These are phyloP conservation scores for Furcasterigmium furcatum DNA, from an alignment of 2,329 filamentous ascomycete species.

Conservation along the genomic window DNA sequence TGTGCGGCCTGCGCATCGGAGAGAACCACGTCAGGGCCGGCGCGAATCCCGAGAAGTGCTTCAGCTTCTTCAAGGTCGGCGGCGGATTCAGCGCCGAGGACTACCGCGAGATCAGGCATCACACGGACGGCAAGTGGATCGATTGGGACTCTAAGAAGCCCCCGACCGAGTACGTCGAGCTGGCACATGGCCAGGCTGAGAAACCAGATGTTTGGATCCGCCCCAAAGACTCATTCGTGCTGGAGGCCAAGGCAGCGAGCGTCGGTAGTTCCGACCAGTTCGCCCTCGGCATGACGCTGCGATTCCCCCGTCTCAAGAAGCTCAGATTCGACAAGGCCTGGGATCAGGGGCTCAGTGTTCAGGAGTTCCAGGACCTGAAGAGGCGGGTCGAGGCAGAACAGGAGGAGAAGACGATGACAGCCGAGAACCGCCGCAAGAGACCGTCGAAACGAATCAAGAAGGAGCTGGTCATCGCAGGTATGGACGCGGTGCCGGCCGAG, in stretches of 20 bases:
- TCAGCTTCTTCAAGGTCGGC: conserved; percentile 98
- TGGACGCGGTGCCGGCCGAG: conserved; percentile 41
- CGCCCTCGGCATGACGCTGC: conserved; percentile 70
- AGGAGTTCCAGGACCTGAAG: conserved; percentile 74
- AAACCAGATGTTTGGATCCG: conserved; percentile 91
- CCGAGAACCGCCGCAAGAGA: conserved; percentile 63
- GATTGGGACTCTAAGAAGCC: conserved; percentile 78
- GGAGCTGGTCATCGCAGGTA: conserved; percentile 69
- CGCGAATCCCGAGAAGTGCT: conserved; percentile 69
- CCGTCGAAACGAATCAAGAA: conserved; percentile 62
- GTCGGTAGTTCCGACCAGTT: conserved; percentile 76
- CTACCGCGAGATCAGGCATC: conserved; percentile 77
- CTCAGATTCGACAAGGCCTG: conserved; percentile 82
- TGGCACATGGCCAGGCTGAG: conserved; percentile 79
- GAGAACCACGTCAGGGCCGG: conserved; percentile 60
- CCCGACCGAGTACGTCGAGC: conserved; percentile 73
- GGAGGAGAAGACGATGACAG: conserved; percentile 72
- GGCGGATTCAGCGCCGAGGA: conserved; percentile 85
- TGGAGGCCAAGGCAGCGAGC: conserved; percentile 85
- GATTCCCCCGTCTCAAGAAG: conserved; percentile 86
- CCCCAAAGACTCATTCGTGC: conserved; percentile 79
- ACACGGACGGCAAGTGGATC: conserved; percentile 88
- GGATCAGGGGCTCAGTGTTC: conserved; percentile 73
- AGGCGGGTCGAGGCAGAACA: conserved; percentile 66
- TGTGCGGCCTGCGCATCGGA: conserved; percentile 83